Conservation (phyloP, 768 basidiomycete species). For the Mycena galericulata region DNA sequence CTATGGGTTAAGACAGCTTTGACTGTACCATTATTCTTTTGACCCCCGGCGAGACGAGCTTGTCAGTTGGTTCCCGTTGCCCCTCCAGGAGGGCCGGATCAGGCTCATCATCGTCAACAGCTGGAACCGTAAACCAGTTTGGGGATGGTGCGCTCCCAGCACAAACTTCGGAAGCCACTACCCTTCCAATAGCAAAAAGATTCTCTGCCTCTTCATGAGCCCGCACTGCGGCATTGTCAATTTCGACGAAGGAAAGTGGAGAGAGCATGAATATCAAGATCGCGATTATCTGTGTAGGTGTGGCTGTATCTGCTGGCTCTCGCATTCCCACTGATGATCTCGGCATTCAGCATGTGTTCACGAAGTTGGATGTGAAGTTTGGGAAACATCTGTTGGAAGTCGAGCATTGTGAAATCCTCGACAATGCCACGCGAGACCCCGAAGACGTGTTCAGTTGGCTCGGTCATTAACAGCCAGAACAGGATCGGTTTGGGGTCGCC, state of each 20-base stretch:
- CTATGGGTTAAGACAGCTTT: too few species aligned
- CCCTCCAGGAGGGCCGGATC: too few species aligned
- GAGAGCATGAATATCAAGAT: constrained; percentile 34
- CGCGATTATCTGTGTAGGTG: constrained; percentile 40
- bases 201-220: constrained; percentile 39
- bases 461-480: constrained; percentile 46
- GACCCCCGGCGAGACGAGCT: too few species aligned
- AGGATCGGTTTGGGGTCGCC: constrained; percentile 40
- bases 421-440: constrained; percentile 42
- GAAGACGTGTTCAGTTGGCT: too few species aligned
- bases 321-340: constrained; percentile 34
- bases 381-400: constrained; percentile 44
- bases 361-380: constrained; percentile 42
- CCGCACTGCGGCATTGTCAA: constrained; percentile 27
- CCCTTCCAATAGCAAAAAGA: constrained; percentile 36
- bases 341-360: constrained; percentile 30
- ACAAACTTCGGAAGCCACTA: constrained; percentile 23
- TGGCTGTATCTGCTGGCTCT: constrained; percentile 42
- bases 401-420: constrained; percentile 50
- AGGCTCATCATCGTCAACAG: constrained; percentile 3
- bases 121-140: background rate
- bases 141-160: background rate
- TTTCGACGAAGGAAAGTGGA: constrained; percentile 38
- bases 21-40: too few species aligned
- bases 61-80: too few species aligned